Evolutionary conservation across 768 basidiomycete species (phyloP).

Genomic region (Trametes cingulata): DNA sequence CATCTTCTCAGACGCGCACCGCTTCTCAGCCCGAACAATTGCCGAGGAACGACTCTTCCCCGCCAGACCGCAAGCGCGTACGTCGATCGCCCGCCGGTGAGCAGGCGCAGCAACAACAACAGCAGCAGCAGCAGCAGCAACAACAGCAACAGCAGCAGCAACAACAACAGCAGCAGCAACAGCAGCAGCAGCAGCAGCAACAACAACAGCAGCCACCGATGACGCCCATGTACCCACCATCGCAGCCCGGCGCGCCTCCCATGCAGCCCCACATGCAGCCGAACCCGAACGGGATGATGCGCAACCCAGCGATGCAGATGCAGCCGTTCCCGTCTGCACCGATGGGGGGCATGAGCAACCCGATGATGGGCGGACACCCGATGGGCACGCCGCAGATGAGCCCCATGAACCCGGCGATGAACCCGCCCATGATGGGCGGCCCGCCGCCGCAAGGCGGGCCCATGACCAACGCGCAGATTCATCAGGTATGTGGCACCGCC

Average conservation of each 20-base stretch:
- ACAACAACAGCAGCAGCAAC: constrained; percentile 22
- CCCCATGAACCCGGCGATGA: constrained; percentile 31
- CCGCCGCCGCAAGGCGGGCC: constrained; percentile 34
- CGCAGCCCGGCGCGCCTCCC: constrained; percentile 30
- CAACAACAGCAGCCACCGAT: constrained; percentile 39
- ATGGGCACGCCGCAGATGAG: constrained; percentile 37
- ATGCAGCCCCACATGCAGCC: constrained; percentile 39
- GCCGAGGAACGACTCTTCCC: constrained; percentile 34
- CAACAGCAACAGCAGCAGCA: constrained; percentile 33
- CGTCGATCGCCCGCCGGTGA: constrained; percentile 35
- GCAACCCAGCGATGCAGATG: constrained; percentile 33
- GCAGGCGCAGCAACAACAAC: constrained; percentile 22
- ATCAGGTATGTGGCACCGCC: constrained; percentile 20
- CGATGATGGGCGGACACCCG: constrained; percentile 33
- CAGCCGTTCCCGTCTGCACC: constrained; percentile 33
- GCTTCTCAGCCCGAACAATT: constrained; percentile 29
- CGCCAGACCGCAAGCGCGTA: constrained; percentile 34
- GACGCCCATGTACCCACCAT: constrained; percentile 36
- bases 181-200: constrained; percentile 36
- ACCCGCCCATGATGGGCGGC: constrained; percentile 42
- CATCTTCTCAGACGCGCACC: constrained; percentile 8
- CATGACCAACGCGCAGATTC: constrained; percentile 40
- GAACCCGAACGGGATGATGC: constrained; percentile 43
- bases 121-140: constrained; percentile 34
- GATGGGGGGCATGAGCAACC: constrained; percentile 31